Evolutionary conservation across 305 asterid genomes (phyloP).

Genomic region (Fraxinus baroniana): DNA sequence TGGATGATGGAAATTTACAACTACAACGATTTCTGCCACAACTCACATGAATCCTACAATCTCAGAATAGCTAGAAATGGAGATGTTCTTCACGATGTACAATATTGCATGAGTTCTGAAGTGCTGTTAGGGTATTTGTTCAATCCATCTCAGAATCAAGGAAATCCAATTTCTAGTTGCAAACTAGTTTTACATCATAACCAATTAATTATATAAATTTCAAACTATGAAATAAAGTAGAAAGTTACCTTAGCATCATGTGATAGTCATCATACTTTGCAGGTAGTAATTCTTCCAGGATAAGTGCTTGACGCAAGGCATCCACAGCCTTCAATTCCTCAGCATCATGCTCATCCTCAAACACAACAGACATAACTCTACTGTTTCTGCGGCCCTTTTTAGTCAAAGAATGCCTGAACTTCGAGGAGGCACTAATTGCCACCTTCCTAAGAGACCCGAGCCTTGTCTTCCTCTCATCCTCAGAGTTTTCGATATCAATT

Average conservation of each 20-base stretch:
- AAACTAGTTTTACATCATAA: not conserved
- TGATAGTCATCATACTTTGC: conserved; percentile 88
- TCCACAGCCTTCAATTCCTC: conserved; percentile 84
- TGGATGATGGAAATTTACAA: not conserved
- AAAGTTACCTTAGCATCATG: conserved; percentile 65
- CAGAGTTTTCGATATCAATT: conserved; percentile 52
- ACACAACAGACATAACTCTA: conserved; percentile 76
- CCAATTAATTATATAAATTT: not conserved
- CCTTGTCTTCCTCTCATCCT: conserved; percentile 72
- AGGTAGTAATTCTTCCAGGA: conserved; percentile 81
- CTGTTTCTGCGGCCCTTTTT: conserved; percentile 66
- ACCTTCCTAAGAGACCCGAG: conserved; percentile 78
- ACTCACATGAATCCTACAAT: not conserved
- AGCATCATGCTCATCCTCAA: conserved; percentile 89
- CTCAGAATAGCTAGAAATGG: not conserved
- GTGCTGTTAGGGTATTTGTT: not conserved
- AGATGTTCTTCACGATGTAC: not conserved
- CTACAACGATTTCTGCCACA: not conserved
- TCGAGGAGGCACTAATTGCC: conserved; percentile 80
- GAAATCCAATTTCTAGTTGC: not conserved
- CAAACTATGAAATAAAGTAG: not conserved
- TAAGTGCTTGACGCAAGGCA: conserved; percentile 84
- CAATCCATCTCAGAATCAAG: not conserved
- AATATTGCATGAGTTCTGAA: not conserved
- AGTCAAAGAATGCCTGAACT: conserved; percentile 73